Conservation (phyloP, 129 eudicot genomes). For the Glebionis coronaria region DNA sequence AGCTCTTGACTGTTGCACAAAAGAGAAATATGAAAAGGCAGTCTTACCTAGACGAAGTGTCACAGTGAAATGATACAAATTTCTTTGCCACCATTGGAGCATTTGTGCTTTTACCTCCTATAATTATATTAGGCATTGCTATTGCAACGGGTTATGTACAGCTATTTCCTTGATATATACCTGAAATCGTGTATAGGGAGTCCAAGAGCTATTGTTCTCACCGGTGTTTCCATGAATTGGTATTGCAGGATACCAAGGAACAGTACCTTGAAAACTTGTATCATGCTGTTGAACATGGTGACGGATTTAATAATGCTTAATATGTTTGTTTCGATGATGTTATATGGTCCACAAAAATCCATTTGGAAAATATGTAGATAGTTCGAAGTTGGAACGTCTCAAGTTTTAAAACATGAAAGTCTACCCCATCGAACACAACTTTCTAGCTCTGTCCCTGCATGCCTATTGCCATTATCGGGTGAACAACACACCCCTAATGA, state of each 20-base stretch:
- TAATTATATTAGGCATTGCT: constrained; percentile 70
- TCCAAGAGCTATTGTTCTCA: not conserved
- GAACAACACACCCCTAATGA: too few relatives aligned
- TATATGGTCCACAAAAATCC: too few relatives aligned
- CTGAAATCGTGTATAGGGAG: constrained; percentile 16
- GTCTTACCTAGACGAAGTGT: constrained; percentile 75
- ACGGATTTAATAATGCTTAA: not conserved
- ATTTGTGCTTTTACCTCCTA: constrained; percentile 81
- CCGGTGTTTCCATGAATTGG: not conserved
- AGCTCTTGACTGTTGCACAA: constrained; percentile 81
- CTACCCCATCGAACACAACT: too few relatives aligned
- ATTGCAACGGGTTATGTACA: constrained; percentile 91
- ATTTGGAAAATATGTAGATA: too few relatives aligned
- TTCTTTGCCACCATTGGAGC: constrained; percentile 91
- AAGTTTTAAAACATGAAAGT: too few relatives aligned
- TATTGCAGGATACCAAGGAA: not conserved
- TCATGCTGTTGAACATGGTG: not conserved
- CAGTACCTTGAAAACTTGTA: not conserved
- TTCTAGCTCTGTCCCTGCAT: too few relatives aligned
- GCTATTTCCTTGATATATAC: constrained; percentile 63
- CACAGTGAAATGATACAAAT: constrained; percentile 73
- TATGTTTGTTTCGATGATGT: too few relatives aligned
- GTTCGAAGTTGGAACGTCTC: too few relatives aligned
- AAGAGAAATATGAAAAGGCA: constrained; percentile 89
- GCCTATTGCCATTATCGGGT: too few relatives aligned